Evolutionary conservation across 768 basidiomycete genomes (phyloP).

Genomic region (Calocera cornea): DNA sequence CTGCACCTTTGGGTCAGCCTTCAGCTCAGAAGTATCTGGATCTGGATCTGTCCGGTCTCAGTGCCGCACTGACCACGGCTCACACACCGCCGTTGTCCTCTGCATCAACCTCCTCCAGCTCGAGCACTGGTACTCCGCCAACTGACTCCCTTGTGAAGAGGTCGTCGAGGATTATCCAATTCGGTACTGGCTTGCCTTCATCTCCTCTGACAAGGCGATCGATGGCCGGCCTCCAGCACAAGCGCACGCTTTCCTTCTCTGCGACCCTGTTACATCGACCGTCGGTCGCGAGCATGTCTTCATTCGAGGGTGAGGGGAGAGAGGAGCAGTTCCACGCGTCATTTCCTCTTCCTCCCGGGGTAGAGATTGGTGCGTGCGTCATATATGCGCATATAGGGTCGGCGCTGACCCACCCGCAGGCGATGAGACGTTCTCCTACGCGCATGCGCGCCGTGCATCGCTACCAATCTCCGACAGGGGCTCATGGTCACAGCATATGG

Average conservation of each 20-base stretch:
- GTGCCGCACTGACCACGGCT: not conserved
- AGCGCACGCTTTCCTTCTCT: slow-evolving; percentile 1
- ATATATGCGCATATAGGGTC: not conserved
- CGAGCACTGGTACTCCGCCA: not conserved
- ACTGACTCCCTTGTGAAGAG: not conserved
- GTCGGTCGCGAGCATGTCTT: not conserved
- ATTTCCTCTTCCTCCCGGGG: not conserved
- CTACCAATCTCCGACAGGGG: not conserved
- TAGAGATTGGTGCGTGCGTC: not conserved
- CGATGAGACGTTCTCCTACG: not conserved
- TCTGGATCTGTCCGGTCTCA: not conserved
- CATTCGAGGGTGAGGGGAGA: not conserved
- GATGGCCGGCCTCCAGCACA: not conserved
- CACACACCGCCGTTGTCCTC: not conserved
- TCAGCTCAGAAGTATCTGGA: not conserved
- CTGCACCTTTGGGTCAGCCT: not conserved
- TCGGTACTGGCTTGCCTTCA: not conserved
- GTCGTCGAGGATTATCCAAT: not conserved
- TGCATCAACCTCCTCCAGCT: not conserved
- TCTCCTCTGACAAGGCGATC: not conserved
- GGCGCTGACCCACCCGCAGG: not conserved
- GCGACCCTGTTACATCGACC: not conserved
- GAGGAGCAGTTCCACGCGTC: not conserved
- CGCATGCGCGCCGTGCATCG: not conserved
- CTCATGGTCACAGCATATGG: not conserved